Evolutionary conservation across 768 basidiomycete genomes (phyloP).

Genomic region (Mycena amicta): DNA sequence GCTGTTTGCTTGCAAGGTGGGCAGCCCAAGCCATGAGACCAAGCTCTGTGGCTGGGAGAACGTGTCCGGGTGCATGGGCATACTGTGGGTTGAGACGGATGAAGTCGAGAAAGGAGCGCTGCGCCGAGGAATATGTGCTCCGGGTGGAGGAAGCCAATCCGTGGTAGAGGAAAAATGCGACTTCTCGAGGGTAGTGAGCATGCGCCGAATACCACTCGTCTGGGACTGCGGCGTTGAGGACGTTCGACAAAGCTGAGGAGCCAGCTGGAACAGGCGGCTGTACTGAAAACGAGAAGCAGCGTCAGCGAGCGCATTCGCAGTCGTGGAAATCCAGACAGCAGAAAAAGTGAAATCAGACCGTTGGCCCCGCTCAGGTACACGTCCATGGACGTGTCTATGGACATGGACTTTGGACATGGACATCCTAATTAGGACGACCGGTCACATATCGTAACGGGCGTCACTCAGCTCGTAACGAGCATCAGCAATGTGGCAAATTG

Average conservation of each 20-base stretch:
- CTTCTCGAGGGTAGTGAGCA: constrained; percentile 13
- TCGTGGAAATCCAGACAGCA: constrained; percentile 13
- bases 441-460: neutral
- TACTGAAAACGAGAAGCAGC: constrained; percentile 23
- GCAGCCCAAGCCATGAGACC: constrained; percentile 22
- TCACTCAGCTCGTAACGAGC: too few species aligned
- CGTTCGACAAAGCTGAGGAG: neutral
- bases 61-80: constrained; percentile 6
- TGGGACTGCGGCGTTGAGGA: constrained; percentile 3
- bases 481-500: too few species aligned
- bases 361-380: neutral
- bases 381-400: neutral
- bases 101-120: constrained; percentile 4
- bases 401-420: neutral
- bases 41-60: constrained; percentile 16
- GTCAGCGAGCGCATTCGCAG: constrained; percentile 16
- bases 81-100: constrained; percentile 1
- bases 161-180: constrained; percentile 13
- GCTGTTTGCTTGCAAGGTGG: constrained; percentile 17
- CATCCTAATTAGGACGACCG: neutral
- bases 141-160: constrained; percentile 13
- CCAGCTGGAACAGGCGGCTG: constrained; percentile 6
- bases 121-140: constrained; percentile 4
- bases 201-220: constrained; percentile 10
- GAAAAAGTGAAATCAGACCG: constrained; percentile 15